phyloP scores from a whole-genome alignment of 352 stramenopile species.

The Phytophthora macrochlamydospora region DNA sequence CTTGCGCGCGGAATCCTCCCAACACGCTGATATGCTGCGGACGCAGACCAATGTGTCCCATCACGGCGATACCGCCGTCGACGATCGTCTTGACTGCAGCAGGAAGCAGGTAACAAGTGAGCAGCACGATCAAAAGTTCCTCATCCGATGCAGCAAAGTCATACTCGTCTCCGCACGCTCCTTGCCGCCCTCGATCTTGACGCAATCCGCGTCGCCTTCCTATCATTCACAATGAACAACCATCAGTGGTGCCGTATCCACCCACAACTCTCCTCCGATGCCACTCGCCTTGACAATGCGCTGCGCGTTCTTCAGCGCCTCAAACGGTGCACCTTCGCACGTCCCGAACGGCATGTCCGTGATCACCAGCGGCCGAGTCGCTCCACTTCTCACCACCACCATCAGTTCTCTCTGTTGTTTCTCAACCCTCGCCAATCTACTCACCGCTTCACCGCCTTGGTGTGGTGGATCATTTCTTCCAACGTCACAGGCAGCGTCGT shows the following conservation, averaged over 20 bases:
- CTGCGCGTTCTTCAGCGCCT: conserved; percentile 96
- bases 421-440: conserved; percentile 4
- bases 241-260: background rate
- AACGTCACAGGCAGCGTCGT: conserved; percentile 95
- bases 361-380: conserved; percentile 91
- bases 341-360: conserved; percentile 99
- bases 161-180: conserved; percentile 78
- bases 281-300: conserved; percentile 83
- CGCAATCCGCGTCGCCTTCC: conserved; percentile 96
- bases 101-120: conserved; percentile 4
- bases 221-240: conserved; percentile 32
- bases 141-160: conserved; percentile 13
- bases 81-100: conserved; percentile 70
- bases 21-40: conserved; percentile 96
- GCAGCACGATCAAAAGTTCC: conserved; percentile 15
- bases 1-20: conserved; percentile 96
- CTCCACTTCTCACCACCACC: conserved; percentile 48
- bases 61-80: conserved; percentile 93
- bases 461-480: conserved; percentile 99
- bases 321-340: conserved; percentile 92
- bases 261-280: too few relatives aligned
- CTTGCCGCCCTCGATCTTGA: conserved; percentile 98
- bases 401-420: background rate
- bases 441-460: conserved; percentile 93
- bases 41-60: conserved; percentile 98